Evolutionary conservation across 805 yeast genomes (phyloP).

Genomic region (Danielia reshetovae): DNA sequence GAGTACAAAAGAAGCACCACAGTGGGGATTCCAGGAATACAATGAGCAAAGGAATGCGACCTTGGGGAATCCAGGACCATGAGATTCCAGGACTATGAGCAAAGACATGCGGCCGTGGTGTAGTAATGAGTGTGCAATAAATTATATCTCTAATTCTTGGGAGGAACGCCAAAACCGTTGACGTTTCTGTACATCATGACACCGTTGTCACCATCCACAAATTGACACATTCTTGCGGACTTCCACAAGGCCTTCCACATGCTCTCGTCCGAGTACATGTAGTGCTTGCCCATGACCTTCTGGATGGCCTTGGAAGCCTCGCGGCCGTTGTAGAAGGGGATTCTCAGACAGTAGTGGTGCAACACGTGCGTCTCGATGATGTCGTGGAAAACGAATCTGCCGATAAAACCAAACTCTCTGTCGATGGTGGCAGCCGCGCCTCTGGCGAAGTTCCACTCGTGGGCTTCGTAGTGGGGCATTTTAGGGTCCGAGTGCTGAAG

Average conservation of each 20-base stretch:
- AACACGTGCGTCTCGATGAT: constrained; percentile 87
- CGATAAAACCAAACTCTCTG: constrained; percentile 77
- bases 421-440: constrained; percentile 91
- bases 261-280: constrained; percentile 61
- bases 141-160: constrained; percentile 9
- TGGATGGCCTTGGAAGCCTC: constrained; percentile 73
- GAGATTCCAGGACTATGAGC: no score
- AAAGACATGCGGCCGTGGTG: no score
- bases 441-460: constrained; percentile 80
- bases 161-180: constrained; percentile 33
- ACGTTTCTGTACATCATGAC: constrained; percentile 64
- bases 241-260: constrained; percentile 70
- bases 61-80: no score
- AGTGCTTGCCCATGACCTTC: constrained; percentile 82
- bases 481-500: constrained; percentile 79
- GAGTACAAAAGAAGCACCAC: constrained; percentile 47
- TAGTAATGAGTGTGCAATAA: no score
- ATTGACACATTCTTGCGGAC: constrained; percentile 62
- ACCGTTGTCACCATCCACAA: constrained; percentile 61
- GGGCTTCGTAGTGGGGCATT: constrained; percentile 74
- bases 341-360: constrained; percentile 79
- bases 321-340: constrained; percentile 86
- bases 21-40: constrained; percentile 57
- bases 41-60: no score
- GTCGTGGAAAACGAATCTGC: constrained; percentile 77